Evolutionary conservation across 345 rosid genomes (phyloP).

Genomic region (Firmiana major): DNA sequence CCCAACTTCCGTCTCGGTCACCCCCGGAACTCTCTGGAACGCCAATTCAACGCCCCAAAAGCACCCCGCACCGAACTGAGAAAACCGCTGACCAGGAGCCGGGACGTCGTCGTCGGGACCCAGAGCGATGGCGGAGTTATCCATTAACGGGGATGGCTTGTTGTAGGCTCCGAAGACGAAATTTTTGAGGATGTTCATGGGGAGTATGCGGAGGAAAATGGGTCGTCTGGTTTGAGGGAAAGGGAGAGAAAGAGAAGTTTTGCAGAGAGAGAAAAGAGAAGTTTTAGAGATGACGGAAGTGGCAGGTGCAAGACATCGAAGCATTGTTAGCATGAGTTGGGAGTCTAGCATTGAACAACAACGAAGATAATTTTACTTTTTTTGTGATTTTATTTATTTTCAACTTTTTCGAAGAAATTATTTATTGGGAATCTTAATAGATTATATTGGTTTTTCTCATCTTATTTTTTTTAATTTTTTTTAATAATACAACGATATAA

Average conservation of each 20-base stretch:
- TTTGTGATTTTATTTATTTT: not conserved
- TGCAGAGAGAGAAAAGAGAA: slow-evolving; percentile 7
- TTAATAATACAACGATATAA: no score
- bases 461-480: no score
- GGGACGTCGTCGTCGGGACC: slow-evolving; percentile 73
- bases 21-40: slow-evolving; percentile 82
- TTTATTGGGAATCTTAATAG: no score
- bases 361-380: not conserved
- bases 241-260: slow-evolving; percentile 2
- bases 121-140: slow-evolving; percentile 62
- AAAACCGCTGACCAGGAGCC: slow-evolving; percentile 67
- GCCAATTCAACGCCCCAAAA: slow-evolving; percentile 97
- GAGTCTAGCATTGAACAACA: no score
- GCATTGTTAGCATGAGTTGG: not conserved
- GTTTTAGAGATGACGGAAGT: slow-evolving; percentile 17
- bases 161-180: slow-evolving; percentile 57
- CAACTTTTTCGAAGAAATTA: no score
- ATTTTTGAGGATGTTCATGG: slow-evolving; percentile 89
- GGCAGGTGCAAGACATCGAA: not conserved
- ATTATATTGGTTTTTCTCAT: no score
- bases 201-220: slow-evolving; percentile 28
- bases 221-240: slow-evolving; percentile 18
- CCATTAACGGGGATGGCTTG: slow-evolving; percentile 45
- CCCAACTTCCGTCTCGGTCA: slow-evolving; percentile 87
- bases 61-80: slow-evolving; percentile 93